A percentile compares a stretch with the other conserved stretches of the same genome.
Evolutionary conservation across 2,329 filamentous ascomycete species (phyloP).

Genomic region (Trichothecium sympodiale): DNA sequence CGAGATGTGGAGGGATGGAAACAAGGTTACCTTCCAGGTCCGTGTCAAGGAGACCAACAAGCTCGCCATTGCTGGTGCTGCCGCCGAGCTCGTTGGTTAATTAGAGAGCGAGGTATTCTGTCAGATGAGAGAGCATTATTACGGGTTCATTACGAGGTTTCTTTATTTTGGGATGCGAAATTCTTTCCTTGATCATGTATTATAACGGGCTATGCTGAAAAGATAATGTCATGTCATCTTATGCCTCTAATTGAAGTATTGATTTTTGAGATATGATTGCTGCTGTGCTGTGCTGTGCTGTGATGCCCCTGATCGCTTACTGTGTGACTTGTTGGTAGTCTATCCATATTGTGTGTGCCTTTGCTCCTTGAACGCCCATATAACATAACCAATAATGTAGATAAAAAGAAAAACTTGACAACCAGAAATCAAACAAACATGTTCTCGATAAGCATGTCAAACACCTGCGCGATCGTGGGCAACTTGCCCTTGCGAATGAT

Average conservation of each 20-base stretch:
- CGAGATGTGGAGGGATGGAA: conserved; percentile 88
- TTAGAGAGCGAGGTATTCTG: conserved; percentile 17
- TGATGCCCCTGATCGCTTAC: no score
- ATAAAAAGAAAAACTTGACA: conserved; percentile 1
- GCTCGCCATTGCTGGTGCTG: conserved; percentile 70
- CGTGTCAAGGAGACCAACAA: conserved; percentile 91
- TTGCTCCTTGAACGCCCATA: conserved; percentile 7
- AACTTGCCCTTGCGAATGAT: conserved; percentile 22
- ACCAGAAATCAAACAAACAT: conserved; percentile 22
- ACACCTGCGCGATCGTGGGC: conserved; percentile 30
- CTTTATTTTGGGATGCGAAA: no score
- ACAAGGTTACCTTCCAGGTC: conserved; percentile 71
- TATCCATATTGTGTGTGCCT: no score
- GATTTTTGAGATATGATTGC: no score
- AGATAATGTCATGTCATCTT: no score
- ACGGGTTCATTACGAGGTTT: no score
- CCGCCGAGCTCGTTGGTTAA: conserved; percentile 54
- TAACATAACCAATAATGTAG: conserved; percentile 1
- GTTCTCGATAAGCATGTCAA: conserved; percentile 33
- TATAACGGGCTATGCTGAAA: no score
- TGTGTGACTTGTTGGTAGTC: neutral
- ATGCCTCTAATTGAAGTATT: no score
- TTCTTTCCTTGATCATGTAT: no score
- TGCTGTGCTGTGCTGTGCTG: no score
- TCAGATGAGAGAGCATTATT: no score